Conservation (phyloP, 345 rosid species). For the Capsella bursapastoris region DNA sequence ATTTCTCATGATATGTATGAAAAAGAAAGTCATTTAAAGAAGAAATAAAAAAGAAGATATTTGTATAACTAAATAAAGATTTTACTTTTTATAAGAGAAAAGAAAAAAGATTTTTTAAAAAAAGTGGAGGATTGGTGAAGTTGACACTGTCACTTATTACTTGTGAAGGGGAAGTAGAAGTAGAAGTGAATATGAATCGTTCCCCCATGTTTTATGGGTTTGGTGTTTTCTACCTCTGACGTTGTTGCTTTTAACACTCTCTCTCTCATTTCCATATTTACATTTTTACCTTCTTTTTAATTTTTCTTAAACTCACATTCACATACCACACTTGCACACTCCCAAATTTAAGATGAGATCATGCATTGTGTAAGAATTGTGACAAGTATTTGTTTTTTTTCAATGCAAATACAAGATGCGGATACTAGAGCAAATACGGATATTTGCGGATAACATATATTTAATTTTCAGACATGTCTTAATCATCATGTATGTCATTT, state of each 20-base stretch:
- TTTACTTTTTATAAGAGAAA: not conserved
- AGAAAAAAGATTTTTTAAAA: not conserved
- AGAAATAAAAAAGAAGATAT: not conserved
- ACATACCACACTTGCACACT: not conserved
- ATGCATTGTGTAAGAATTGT: not conserved
- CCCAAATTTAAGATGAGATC: not conserved
- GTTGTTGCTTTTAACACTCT: conserved; percentile 38
- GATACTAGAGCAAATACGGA: too few relatives aligned
- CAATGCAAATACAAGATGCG: too few relatives aligned
- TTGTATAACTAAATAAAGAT: conserved; percentile 6
- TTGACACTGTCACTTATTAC: conserved; percentile 40
- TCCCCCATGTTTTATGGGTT: conserved; percentile 47
- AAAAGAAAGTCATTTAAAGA: not conserved
- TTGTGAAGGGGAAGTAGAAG: conserved; percentile 16
- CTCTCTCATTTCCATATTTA: conserved; percentile 15
- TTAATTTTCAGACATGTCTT: too few relatives aligned
- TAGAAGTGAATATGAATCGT: conserved; percentile 37
- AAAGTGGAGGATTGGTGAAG: conserved; percentile 32
- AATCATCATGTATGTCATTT: too few relatives aligned
- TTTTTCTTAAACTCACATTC: not conserved
- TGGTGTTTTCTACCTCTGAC: conserved; percentile 45
- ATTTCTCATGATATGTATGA: not conserved
- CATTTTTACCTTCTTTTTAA: not conserved
- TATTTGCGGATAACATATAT: too few relatives aligned
- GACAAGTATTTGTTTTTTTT: too few relatives aligned